A percentile compares a stretch with the other conserved stretches of the same genome.
Conservation (phyloP, 2,329 filamentous ascomycete species). For the Cercospora sp. region DNA sequence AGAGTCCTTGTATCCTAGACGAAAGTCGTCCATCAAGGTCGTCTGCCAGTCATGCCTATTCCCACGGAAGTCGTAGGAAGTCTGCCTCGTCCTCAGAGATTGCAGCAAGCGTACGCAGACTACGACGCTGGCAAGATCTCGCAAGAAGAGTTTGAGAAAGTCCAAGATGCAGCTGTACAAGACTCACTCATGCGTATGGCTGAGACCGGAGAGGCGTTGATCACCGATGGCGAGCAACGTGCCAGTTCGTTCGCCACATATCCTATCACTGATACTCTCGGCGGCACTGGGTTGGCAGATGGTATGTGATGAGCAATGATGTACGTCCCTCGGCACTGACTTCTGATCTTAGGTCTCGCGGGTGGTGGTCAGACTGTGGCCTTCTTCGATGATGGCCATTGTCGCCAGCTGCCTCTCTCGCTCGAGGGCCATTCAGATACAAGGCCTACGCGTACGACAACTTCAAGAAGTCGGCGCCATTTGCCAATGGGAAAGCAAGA, state of each 20-base stretch:
- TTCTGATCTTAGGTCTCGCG: background rate
- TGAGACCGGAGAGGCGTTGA: background rate
- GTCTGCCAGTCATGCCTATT: background rate
- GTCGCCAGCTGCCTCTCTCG: background rate
- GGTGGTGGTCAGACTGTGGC: background rate
- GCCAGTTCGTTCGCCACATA: background rate
- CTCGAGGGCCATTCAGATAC: background rate
- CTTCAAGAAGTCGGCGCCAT: background rate
- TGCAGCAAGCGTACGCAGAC: background rate
- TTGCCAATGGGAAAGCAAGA: background rate
- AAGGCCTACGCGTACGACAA: background rate
- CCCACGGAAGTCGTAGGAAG: background rate
- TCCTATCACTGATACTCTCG: background rate
- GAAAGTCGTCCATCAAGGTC: background rate
- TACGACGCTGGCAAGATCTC: background rate
- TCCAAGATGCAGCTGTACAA: background rate
- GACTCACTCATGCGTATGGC: background rate
- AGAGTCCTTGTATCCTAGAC: background rate
- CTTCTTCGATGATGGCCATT: background rate
- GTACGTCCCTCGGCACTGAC: background rate
- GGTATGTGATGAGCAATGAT: background rate
- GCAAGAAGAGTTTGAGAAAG: background rate
- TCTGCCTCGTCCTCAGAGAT: background rate
- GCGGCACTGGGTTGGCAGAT: background rate
- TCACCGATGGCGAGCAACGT: background rate